Evolutionary conservation across 164 flowering plant species (phyloP), one percentile per base, ranked within the genome.

Genomic region (Annona cherimola): DNA sequence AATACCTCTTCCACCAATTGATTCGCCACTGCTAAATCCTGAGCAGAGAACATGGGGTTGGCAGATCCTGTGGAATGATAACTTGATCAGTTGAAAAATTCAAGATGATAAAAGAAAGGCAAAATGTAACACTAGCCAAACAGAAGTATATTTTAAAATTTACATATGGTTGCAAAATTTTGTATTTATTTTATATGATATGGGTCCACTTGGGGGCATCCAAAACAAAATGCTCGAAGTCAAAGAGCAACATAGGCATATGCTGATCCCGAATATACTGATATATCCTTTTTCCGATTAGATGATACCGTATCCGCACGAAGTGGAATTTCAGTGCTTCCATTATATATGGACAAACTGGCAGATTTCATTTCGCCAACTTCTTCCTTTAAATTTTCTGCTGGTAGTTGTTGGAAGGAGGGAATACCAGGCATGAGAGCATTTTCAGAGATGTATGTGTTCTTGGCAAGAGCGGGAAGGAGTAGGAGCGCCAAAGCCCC

Each of bases 401-500:
- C 35, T 26, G 35, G 35, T 26, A 26, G 35, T 26, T 26, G 35
- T 26, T 26, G 35, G 61, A 55, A 7, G 14, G 57, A 50, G 41
- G 19, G 26, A 42, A 5, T 41, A 91, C 99, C 99, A 61, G 99
- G 99, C 91, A 95, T 88, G 18, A 95, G 93, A 39, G 99, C 98
- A 78, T 95, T 95, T 71, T 95, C 99, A 2, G 99, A 95, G 50
- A 95, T 78, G 79, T 95, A 91, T 41, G 98, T 95, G 82, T 84
- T 93, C 81, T 90, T 95, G 69, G 98, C 98, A 20, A 95, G 85
- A 71, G 90, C 69, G 5, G 99, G 99, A 18, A 95, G 81, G 3
- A 90, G 80, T 3, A 93, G 69, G 45, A 95, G 90, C 72, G 92
- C 86, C 41, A 95, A 0, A 76, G 90, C 69, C 26, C 97, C 98